Base-by-base conservation (phyloP, 495 filamentous ascomycete species). In the Penicillium robsamsonii region DNA sequence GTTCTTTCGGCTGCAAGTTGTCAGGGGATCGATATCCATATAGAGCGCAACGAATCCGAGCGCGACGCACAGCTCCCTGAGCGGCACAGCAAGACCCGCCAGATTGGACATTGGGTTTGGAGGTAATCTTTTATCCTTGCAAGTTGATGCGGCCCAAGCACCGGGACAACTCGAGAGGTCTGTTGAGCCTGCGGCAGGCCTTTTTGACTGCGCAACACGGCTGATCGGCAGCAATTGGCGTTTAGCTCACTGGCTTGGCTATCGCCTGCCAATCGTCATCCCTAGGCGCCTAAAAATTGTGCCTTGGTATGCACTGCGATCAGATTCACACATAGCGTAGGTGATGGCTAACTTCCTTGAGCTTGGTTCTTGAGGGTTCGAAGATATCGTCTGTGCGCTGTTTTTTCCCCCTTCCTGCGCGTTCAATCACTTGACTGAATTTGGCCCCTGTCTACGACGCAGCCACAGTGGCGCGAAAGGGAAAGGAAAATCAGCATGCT, bases 271-370 rank as follows among this genome's bases (percentile, higher is more conserved):
- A 64, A 62, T 62, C 58, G 42, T 35, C 55, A 53, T 60, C 46
- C 31, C 20, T 46, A 40, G 57, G 63, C 61, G 66, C 63, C 61
- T 64, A 62, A 62, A 47, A 55, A 51, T 33, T 40, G 45, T 61
- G 52, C 57, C 41, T 56, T 27, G 52, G 27, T 53, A 53, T 56
- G 56, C 56, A 18, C 56, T 58, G 56, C 56, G 20, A 25, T 52
- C 37, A 2, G n/a, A 10, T 35, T 54, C 52, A 29, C 13, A 37
- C 11, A 15, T 25, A 24, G 15, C 18, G 15, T 29, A 37, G 27
- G 15, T 50, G 15, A 35, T 18, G 54, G 18, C 35, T 33, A 6
- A 51, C 35, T 49, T 46, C 12, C n/a, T 31, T n/a, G 35, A 29
- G 49, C 35, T 38, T 44, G 31, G 7, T 37, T 20, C 11, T 45